phyloP scores from a whole-genome alignment of 108 stramenopile genomes.

The Nitzschia palea region DNA sequence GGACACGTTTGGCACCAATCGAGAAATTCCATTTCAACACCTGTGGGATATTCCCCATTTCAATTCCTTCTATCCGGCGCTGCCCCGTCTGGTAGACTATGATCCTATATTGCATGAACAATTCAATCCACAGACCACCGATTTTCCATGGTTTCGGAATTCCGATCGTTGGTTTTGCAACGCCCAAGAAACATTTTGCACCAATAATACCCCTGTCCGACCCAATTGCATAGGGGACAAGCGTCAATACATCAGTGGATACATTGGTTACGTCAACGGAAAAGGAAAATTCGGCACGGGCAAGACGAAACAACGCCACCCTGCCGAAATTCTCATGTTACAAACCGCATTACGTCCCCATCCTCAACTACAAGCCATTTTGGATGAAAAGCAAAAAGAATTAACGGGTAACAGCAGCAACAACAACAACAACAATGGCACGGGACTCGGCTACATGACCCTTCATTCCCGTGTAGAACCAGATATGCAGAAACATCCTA shows the following conservation, averaged over 20 bases:
- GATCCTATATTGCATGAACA: conserved; percentile 26
- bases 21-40: conserved; percentile 6
- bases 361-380: conserved; percentile 6
- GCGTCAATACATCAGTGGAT: no score
- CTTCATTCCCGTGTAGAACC: conserved; percentile 43
- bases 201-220: no score
- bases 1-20: conserved; percentile 28
- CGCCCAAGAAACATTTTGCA: not conserved
- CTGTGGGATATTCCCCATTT: conserved; percentile 34
- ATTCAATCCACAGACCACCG: not conserved
- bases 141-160: not conserved
- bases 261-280: not conserved
- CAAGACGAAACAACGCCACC: not conserved
- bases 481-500: conserved; percentile 31
- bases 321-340: conserved; percentile 16
- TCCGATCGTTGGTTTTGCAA: not conserved
- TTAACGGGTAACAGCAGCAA: not conserved
- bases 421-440: not conserved
- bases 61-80: conserved; percentile 15
- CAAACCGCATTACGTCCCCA: conserved; percentile 31
- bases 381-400: not conserved
- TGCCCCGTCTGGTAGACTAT: conserved; percentile 20
- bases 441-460: conserved; percentile 17
- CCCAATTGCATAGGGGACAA: no score
- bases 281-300: not conserved